phyloP scores from a whole-genome alignment of 2,329 filamentous ascomycete species.

The Pyrenophora seminiperda region DNA sequence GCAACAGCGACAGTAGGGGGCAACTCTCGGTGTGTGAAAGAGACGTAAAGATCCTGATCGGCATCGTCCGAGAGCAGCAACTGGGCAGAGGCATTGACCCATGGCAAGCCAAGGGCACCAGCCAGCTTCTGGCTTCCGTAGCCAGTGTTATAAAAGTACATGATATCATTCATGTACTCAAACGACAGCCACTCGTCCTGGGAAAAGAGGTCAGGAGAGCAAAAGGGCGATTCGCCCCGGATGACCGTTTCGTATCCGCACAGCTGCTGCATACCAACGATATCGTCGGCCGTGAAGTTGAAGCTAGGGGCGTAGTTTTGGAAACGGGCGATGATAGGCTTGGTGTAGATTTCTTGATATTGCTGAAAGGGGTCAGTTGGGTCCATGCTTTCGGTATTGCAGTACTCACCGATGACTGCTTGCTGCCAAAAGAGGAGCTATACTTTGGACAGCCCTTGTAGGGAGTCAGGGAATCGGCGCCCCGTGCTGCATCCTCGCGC shows the following conservation, averaged over 20 bases:
- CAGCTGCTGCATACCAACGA: slow-evolving; percentile 69
- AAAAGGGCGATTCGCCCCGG: slow-evolving; percentile 65
- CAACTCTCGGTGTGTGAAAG: slow-evolving; percentile 72
- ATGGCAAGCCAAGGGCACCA: slow-evolving; percentile 66
- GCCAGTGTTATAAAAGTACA: slow-evolving; percentile 69
- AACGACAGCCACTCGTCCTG: slow-evolving; percentile 69
- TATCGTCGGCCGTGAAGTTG: slow-evolving; percentile 67
- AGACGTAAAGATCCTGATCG: slow-evolving; percentile 67
- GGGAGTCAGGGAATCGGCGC: slow-evolving; percentile 66
- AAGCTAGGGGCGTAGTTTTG: slow-evolving; percentile 60
- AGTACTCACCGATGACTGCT: slow-evolving; percentile 54
- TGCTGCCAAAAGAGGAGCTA: slow-evolving; percentile 61
- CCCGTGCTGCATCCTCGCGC: slow-evolving; percentile 61
- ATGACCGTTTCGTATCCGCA: slow-evolving; percentile 71
- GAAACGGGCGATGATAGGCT: slow-evolving; percentile 63
- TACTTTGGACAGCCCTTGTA: slow-evolving; percentile 70
- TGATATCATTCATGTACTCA: slow-evolving; percentile 68
- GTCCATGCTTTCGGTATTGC: neutral
- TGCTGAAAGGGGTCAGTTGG: slow-evolving; percentile 1
- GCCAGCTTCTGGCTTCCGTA: slow-evolving; percentile 62
- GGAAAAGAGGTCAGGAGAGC: slow-evolving; percentile 63
- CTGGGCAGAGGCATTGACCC: slow-evolving; percentile 66
- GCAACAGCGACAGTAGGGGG: slow-evolving; percentile 70
- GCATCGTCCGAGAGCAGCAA: slow-evolving; percentile 54
- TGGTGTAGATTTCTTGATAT: slow-evolving; percentile 62